A percentile compares a stretch with the other conserved stretches of the same genome.
Evolutionary conservation across 1,139 yeast species (phyloP).

Genomic region (Martiniozyma asiatica): DNA sequence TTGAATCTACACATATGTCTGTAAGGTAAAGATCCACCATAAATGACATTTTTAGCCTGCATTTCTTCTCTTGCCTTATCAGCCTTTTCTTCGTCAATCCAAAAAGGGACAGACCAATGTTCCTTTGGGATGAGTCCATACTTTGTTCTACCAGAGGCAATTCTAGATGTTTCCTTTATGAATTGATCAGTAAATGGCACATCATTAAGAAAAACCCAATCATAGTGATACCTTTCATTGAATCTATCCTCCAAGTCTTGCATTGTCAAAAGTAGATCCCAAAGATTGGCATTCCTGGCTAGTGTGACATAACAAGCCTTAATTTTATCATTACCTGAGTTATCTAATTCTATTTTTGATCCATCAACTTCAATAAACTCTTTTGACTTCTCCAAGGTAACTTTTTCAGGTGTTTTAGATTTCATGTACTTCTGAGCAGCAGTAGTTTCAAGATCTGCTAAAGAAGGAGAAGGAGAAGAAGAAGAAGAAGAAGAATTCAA

Average conservation of each 20-base stretch:
- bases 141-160: conserved; percentile 31
- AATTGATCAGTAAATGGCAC: conserved; percentile 32
- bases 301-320: conserved; percentile 63
- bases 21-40: conserved; percentile 24
- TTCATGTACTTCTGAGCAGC: neutral
- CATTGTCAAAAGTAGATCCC: conserved; percentile 44
- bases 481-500: too few species aligned
- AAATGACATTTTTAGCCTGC: conserved; percentile 7
- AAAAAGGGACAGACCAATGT: conserved; percentile 42
- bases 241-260: conserved; percentile 62
- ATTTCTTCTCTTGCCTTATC: conserved; percentile 22
- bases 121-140: conserved; percentile 34
- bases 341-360: neutral
- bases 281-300: conserved; percentile 55
- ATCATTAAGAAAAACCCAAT: conserved; percentile 64
- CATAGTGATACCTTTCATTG: conserved; percentile 50
- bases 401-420: neutral
- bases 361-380: too few species aligned
- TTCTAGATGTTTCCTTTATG: conserved; percentile 23
- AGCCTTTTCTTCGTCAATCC: conserved; percentile 50
- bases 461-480: too few species aligned
- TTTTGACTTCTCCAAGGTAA: too few species aligned
- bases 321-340: conserved; percentile 2
- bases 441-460: conserved; percentile 2
- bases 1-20: conserved; percentile 69